Percentiles rank a stretch among this genome's conserved stretches.
Conservation (phyloP, 768 basidiomycete genomes). For the Suillus discolor region DNA sequence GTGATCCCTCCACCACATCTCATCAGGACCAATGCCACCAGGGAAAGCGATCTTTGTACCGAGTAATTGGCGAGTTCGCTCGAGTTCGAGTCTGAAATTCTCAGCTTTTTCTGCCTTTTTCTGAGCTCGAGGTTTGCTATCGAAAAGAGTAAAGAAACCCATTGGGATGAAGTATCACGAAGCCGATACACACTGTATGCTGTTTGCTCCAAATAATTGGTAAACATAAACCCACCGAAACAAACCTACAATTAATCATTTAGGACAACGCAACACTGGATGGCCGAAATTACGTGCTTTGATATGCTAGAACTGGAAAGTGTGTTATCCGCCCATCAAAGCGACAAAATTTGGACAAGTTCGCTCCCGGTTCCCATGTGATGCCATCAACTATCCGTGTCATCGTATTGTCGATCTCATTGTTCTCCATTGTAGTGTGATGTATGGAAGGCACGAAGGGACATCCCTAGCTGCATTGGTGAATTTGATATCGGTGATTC, state of each 20-base stretch:
- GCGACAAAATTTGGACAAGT: no score
- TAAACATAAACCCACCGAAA: neutral
- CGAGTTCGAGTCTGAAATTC: neutral
- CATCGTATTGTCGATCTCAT: neutral
- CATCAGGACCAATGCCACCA: neutral
- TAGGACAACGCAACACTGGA: neutral
- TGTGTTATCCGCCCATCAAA: neutral
- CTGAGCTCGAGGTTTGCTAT: neutral
- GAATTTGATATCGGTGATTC: neutral
- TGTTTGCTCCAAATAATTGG: neutral
- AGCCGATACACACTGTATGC: no score
- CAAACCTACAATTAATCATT: neutral
- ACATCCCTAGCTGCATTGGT: neutral
- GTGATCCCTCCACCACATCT: conserved; percentile 20
- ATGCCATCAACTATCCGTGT: neutral
- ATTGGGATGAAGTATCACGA: neutral
- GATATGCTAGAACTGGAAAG: neutral
- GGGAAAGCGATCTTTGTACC: neutral
- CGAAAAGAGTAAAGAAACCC: neutral
- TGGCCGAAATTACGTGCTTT: neutral
- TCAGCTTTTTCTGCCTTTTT: neutral
- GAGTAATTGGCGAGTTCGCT: neutral
- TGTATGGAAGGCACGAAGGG: neutral
- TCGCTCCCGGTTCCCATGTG: neutral
- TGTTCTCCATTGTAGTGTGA: neutral